phyloP scores from a whole-genome alignment of 805 yeast genomes.

The Saccharomycopsis olivae region DNA sequence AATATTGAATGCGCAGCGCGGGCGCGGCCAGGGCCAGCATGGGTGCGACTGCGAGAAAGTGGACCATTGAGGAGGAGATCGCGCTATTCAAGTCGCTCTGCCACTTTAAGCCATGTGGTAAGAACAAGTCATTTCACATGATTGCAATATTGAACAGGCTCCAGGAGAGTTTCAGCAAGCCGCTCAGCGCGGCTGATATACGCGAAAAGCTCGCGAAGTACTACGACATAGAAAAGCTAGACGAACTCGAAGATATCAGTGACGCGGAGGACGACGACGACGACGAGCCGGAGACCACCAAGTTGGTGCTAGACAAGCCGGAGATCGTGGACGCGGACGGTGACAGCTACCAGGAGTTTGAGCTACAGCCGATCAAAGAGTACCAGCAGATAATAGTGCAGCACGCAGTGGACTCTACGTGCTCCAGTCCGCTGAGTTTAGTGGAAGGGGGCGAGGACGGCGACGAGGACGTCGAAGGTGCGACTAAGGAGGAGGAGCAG shows the following conservation, averaged over 20 bases:
- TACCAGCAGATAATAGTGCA: constrained; percentile 1
- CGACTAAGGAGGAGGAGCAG: background rate
- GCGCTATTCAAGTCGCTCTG: constrained; percentile 15
- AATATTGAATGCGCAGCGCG: too few species aligned
- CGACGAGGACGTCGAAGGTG: constrained; percentile 3
- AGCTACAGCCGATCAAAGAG: constrained; percentile 10
- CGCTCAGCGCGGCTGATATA: constrained; percentile 39
- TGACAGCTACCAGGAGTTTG: constrained; percentile 11
- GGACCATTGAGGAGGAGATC: constrained; percentile 17
- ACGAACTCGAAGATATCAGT: constrained; percentile 36
- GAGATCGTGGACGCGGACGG: constrained; percentile 7
- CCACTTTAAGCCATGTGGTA: constrained; percentile 18
- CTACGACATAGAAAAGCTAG: constrained; percentile 50
- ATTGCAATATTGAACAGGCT: constrained; percentile 11
- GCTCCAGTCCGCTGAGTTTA: constrained; percentile 14
- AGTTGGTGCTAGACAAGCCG: background rate
- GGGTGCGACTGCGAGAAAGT: too few species aligned
- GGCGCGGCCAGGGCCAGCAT: too few species aligned
- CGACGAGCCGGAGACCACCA: constrained; percentile 19
- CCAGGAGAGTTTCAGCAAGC: constrained; percentile 17
- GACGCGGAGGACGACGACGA: constrained; percentile 22
- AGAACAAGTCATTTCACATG: constrained; percentile 16
- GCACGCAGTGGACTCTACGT: constrained; percentile 10
- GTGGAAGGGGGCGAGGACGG: constrained; percentile 3
- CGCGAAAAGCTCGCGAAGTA: constrained; percentile 44